A percentile compares a stretch with the other conserved stretches of the same genome.
phyloP scores from a whole-genome alignment of 2,329 filamentous ascomycete species.

The Cryphonectria parasitica region DNA sequence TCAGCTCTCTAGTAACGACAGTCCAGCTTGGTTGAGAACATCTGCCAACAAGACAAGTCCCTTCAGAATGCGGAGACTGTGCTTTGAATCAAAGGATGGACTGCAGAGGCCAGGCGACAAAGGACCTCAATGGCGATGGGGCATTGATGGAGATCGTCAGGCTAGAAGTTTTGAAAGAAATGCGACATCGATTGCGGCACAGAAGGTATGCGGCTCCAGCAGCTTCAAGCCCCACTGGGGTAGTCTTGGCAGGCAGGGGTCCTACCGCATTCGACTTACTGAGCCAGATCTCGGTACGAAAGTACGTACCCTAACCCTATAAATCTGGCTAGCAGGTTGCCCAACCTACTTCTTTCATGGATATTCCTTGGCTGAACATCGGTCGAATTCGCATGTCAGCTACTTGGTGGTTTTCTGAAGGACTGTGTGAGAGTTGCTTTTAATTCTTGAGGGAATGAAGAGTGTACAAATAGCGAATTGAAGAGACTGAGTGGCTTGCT shows the following conservation, averaged over 20 bases:
- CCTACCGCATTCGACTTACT: slow-evolving; percentile 2
- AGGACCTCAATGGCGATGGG: slow-evolving; percentile 18
- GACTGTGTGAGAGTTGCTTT: not conserved
- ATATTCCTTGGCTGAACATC: not conserved
- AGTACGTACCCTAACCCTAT: not conserved
- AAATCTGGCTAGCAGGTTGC: not conserved
- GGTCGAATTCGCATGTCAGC: not conserved
- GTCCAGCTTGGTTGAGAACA: not conserved
- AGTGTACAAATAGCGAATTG: not conserved
- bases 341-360: not conserved
- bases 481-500: not conserved
- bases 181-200: slow-evolving; percentile 18
- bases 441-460: not conserved
- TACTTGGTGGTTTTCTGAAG: not conserved
- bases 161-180: slow-evolving; percentile 19
- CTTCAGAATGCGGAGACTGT: not conserved
- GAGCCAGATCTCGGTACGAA: not conserved
- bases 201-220: slow-evolving; percentile 1
- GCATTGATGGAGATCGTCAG: slow-evolving; percentile 3
- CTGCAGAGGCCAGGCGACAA: slow-evolving; percentile 8
- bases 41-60: not conserved
- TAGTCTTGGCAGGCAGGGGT: slow-evolving; percentile 1
- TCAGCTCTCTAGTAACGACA: not conserved
- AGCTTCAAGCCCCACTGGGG: not conserved
- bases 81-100: not conserved